These are phyloP conservation scores for Prunus davidiana DNA, from an alignment of 306 rosid genomes.

Conservation along the genomic window DNA sequence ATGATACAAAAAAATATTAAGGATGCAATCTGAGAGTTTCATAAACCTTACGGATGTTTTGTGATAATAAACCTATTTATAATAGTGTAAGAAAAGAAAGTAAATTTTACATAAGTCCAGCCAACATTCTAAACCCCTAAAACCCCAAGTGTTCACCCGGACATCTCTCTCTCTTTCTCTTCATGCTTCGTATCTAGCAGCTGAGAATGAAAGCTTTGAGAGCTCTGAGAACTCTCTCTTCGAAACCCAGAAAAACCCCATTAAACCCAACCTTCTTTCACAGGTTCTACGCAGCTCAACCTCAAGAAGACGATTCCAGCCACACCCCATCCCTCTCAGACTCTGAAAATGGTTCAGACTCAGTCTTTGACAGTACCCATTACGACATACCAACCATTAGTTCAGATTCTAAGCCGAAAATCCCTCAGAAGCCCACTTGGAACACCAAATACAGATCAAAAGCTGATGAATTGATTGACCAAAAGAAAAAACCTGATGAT, in stretches of 20 bases:
- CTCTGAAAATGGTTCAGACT: constrained; percentile 34
- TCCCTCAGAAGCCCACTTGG: constrained; percentile 44
- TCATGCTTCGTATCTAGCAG: constrained; percentile 14
- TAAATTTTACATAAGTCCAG: too few species aligned
- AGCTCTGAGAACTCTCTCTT: constrained; percentile 36
- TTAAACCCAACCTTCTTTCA: constrained; percentile 12
- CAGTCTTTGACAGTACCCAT: constrained; percentile 70
- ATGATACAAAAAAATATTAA: too few species aligned
- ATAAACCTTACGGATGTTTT: too few species aligned
- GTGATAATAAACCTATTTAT: too few species aligned
- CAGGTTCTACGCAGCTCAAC: constrained; percentile 56
- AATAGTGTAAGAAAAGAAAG: too few species aligned
- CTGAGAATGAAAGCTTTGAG: constrained; percentile 66
- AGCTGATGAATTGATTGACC: constrained; percentile 47
- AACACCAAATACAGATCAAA: constrained; percentile 47
- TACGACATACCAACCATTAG: constrained; percentile 34
- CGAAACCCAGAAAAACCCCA: constrained; percentile 14
- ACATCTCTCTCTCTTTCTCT: background rate
- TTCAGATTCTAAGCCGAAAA: constrained; percentile 22
- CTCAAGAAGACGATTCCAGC: constrained; percentile 41
- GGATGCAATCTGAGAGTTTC: too few species aligned
- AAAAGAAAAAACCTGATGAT: constrained; percentile 46
- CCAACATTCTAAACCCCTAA: background rate
- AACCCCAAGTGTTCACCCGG: background rate
- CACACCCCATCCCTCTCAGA: constrained; percentile 31